Conservation (phyloP, 148 eudicot species). For the Nepenthes gracilis region DNA sequence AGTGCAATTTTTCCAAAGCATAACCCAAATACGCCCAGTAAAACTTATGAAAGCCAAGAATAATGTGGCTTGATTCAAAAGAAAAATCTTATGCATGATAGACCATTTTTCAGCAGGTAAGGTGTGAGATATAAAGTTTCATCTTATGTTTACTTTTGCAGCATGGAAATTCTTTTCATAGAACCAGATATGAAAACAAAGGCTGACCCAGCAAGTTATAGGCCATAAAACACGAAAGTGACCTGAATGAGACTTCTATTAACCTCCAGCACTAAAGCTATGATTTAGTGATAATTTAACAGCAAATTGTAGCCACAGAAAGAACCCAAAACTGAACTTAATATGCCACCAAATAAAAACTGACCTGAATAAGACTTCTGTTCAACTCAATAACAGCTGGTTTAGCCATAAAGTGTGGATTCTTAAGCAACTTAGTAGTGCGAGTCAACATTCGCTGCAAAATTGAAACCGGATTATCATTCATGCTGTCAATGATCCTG, state of each 20-base stretch:
- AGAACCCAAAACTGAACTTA: neutral
- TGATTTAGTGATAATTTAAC: no score
- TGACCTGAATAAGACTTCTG: slow-evolving; percentile 74
- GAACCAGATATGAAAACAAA: no score
- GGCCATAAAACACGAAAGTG: neutral
- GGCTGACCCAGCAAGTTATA: no score
- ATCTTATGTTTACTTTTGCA: no score
- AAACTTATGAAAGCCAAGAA: no score
- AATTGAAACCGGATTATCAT: slow-evolving; percentile 48
- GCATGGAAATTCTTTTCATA: neutral
- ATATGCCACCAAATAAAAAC: slow-evolving; percentile 5
- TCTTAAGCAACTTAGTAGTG: slow-evolving; percentile 68
- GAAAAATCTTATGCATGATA: no score
- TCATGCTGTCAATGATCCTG: slow-evolving; percentile 52
- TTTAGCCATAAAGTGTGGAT: slow-evolving; percentile 76
- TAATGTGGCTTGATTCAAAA: no score
- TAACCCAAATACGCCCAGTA: no score
- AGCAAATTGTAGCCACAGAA: no score
- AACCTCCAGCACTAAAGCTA: neutral
- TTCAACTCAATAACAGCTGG: slow-evolving; percentile 73
- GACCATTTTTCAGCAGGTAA: no score
- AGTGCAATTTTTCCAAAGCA: no score
- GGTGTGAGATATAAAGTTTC: no score
- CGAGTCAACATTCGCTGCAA: slow-evolving; percentile 63
- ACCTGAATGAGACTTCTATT: neutral